Evolutionary conservation across 1,284 basidiomycete genomes (phyloP).

Genomic region (Abortiporus biennis): DNA sequence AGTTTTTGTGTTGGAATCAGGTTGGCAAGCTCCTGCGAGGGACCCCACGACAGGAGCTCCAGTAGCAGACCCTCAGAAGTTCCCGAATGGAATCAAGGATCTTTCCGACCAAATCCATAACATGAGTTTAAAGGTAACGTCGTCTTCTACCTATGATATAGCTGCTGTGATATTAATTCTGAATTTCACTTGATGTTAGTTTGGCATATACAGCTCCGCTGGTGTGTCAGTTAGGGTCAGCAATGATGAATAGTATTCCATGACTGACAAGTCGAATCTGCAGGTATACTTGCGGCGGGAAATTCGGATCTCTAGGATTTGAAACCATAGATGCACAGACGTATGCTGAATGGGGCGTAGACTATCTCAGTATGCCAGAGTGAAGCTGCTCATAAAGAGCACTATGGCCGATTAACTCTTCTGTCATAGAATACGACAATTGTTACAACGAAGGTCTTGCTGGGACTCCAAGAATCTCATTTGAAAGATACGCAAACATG

Average conservation of each 20-base stretch:
- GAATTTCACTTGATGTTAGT: conserved; percentile 15
- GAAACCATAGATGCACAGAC: conserved; percentile 42
- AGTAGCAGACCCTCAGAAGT: conserved; percentile 30
- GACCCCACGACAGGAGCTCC: conserved; percentile 25
- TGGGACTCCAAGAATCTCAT: conserved; percentile 34
- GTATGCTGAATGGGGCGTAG: conserved; percentile 38
- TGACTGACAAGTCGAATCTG: neutral
- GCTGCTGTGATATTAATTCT: neutral
- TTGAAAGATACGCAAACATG: conserved; percentile 40
- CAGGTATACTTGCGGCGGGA: conserved; percentile 36
- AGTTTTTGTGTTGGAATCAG: conserved; percentile 13
- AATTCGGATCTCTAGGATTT: conserved; percentile 38
- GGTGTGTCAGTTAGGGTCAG: conserved; percentile 25
- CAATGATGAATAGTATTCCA: neutral
- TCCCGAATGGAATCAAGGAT: conserved; percentile 38
- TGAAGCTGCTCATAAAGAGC: neutral
- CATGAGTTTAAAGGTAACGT: conserved; percentile 33
- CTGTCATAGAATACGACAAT: conserved; percentile 36
- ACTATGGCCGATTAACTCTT: neutral
- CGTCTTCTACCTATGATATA: neutral
- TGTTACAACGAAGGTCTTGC: conserved; percentile 39
- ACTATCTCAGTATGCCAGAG: conserved; percentile 30
- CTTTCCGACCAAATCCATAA: conserved; percentile 34
- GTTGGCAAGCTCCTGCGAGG: conserved; percentile 28
- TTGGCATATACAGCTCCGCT: conserved; percentile 43